Percentiles rank a stretch among this genome's conserved stretches.
phyloP scores from a whole-genome alignment of 495 filamentous ascomycete species.

The Friedmanniomyces endolithicus region DNA sequence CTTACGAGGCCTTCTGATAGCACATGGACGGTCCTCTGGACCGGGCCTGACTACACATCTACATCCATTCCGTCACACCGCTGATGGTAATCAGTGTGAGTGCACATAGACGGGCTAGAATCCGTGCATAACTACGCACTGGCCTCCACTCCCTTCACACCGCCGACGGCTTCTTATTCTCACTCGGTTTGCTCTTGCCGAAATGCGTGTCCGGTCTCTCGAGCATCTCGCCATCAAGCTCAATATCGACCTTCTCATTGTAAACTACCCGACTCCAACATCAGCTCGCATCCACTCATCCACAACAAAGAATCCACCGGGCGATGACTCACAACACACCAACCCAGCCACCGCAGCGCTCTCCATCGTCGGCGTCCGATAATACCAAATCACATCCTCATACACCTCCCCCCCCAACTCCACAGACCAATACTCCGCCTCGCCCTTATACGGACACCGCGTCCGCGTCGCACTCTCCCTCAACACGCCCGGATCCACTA shows the following conservation, averaged over 20 bases:
- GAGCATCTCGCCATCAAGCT: constrained; percentile 40
- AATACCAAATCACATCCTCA: constrained; percentile 45
- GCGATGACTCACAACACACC: constrained; percentile 20
- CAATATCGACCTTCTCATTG: constrained; percentile 48
- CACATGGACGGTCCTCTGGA: too few relatives aligned
- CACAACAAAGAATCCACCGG: neutral
- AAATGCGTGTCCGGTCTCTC: constrained; percentile 24
- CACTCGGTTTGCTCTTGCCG: constrained; percentile 14
- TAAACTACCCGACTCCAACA: constrained; percentile 32
- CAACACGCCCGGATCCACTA: constrained; percentile 31
- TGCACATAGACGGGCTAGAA: too few relatives aligned
- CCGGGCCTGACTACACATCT: too few relatives aligned
- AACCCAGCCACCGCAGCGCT: constrained; percentile 35
- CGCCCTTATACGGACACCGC: constrained; percentile 46
- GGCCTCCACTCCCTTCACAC: neutral
- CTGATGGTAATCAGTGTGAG: too few relatives aligned
- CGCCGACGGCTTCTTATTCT: constrained; percentile 7
- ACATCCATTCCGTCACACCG: too few relatives aligned
- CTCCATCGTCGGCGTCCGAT: constrained; percentile 40
- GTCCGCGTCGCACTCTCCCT: constrained; percentile 34
- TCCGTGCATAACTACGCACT: too few relatives aligned
- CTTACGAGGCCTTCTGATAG: too few relatives aligned
- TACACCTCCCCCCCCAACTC: constrained; percentile 30
- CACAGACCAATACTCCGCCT: constrained; percentile 41
- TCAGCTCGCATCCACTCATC: neutral